Evolutionary conservation across 176 grass and related monocot species (phyloP).

Genomic region (Saccharum spontaneum): DNA sequence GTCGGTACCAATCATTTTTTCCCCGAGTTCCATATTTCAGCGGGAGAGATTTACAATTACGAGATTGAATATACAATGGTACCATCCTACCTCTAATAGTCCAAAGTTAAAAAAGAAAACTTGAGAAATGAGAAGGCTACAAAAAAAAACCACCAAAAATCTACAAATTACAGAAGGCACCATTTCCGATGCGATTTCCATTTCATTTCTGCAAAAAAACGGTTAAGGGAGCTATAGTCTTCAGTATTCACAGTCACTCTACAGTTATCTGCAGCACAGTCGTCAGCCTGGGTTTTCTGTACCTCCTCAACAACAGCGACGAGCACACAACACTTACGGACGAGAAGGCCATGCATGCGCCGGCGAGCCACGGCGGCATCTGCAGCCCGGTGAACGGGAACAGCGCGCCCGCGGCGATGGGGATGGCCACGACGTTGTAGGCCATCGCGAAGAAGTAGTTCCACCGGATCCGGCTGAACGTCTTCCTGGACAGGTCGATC

Average conservation of each 20-base stretch:
- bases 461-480: slow-evolving; percentile 89
- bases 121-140: background rate
- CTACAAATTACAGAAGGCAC: background rate
- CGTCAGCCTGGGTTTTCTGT: slow-evolving; percentile 87
- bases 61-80: background rate
- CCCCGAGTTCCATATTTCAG: background rate
- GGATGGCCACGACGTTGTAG: slow-evolving; percentile 81
- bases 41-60: background rate
- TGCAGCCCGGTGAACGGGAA: slow-evolving; percentile 73
- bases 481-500: slow-evolving; percentile 92
- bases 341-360: slow-evolving; percentile 95
- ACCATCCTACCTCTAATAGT: background rate
- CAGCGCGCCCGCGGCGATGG: slow-evolving; percentile 71
- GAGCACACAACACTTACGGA: slow-evolving; percentile 90
- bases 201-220: slow-evolving; percentile 42
- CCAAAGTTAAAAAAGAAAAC: background rate
- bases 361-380: slow-evolving; percentile 98
- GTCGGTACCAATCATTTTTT: background rate
- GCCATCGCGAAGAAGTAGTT: slow-evolving; percentile 98
- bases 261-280: slow-evolving; percentile 96
- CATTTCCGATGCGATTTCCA: background rate
- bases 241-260: slow-evolving; percentile 50
- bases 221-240: slow-evolving; percentile 9
- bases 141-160: background rate
- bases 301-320: slow-evolving; percentile 82